Conservation (phyloP, 495 filamentous ascomycete species). For the Aspergillus nanangensis region DNA sequence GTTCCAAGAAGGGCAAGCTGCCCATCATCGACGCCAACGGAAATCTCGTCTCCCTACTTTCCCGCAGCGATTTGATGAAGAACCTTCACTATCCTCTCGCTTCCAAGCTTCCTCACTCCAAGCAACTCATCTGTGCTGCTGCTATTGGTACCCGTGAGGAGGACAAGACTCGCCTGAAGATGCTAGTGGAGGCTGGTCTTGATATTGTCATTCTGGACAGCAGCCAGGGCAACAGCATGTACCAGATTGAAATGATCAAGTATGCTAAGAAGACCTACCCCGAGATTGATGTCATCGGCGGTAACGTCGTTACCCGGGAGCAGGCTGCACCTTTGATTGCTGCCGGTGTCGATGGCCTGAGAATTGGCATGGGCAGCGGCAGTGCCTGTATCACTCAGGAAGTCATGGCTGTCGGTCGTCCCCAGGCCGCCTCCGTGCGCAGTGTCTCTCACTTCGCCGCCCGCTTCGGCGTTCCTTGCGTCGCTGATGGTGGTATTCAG, state of each 20-base stretch:
- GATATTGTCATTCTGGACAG: slow-evolving; percentile 95
- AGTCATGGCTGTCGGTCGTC: slow-evolving; percentile 97
- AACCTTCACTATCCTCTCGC: slow-evolving; percentile 96
- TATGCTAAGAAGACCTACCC: slow-evolving; percentile 87
- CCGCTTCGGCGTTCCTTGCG: slow-evolving; percentile 93
- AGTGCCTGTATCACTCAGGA: slow-evolving; percentile 99
- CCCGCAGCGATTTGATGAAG: slow-evolving; percentile 96
- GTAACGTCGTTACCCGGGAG: slow-evolving; percentile 95
- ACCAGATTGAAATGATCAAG: slow-evolving; percentile 95
- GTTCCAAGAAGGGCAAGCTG: slow-evolving; percentile 98
- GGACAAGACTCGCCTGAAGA: slow-evolving; percentile 80
- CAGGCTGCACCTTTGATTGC: slow-evolving; percentile 91
- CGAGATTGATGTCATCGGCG: slow-evolving; percentile 86
- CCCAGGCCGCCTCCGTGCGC: slow-evolving; percentile 88
- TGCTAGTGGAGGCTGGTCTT: slow-evolving; percentile 88
- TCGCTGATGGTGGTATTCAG: slow-evolving; percentile 96
- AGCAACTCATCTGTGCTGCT: slow-evolving; percentile 94
- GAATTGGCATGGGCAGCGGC: slow-evolving; percentile 98
- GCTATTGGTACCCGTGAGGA: slow-evolving; percentile 92
- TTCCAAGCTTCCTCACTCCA: slow-evolving; percentile 94
- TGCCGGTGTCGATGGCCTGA: slow-evolving; percentile 90
- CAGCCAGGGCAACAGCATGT: slow-evolving; percentile 96
- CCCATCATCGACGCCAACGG: slow-evolving; percentile 85
- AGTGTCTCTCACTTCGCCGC: slow-evolving; percentile 84
- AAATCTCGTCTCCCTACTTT: slow-evolving; percentile 92